Conservation (phyloP, 805 yeast species). For the Starmerella cellae region DNA sequence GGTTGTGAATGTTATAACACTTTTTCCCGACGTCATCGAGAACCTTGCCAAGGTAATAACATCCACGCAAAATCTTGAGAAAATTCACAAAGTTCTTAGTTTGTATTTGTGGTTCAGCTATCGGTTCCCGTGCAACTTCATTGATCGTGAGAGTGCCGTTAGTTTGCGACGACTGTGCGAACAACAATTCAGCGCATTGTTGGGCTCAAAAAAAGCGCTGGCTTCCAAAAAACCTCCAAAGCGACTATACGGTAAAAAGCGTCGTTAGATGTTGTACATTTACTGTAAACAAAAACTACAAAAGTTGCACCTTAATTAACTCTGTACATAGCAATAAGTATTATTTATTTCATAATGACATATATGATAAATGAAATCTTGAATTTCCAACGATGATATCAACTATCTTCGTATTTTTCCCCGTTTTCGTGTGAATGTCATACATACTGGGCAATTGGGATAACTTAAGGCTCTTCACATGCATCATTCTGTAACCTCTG, state of each 20-base stretch:
- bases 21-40: constrained; percentile 18
- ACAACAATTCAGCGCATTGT: constrained; percentile 38
- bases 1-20: constrained; percentile 46
- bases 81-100: constrained; percentile 51
- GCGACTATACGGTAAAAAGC: neutral
- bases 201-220: constrained; percentile 1
- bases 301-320: no score
- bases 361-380: no score
- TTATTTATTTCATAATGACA: no score
- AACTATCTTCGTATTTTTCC: no score
- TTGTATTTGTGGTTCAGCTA: constrained; percentile 77
- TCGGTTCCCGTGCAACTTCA: constrained; percentile 69
- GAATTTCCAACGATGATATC: no score
- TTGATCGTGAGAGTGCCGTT: constrained; percentile 60
- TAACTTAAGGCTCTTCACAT: neutral
- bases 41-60: constrained; percentile 1
- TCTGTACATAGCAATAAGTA: no score
- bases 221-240: neutral
- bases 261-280: no score
- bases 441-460: no score
- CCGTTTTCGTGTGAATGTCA: no score
- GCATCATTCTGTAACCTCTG: no score
- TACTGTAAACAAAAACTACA: no score
- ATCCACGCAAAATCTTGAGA: constrained; percentile 36
- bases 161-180: constrained; percentile 62